Conservation (phyloP, 228 moss, liverwort and hornwort species). For the Sphagnum fallax region DNA sequence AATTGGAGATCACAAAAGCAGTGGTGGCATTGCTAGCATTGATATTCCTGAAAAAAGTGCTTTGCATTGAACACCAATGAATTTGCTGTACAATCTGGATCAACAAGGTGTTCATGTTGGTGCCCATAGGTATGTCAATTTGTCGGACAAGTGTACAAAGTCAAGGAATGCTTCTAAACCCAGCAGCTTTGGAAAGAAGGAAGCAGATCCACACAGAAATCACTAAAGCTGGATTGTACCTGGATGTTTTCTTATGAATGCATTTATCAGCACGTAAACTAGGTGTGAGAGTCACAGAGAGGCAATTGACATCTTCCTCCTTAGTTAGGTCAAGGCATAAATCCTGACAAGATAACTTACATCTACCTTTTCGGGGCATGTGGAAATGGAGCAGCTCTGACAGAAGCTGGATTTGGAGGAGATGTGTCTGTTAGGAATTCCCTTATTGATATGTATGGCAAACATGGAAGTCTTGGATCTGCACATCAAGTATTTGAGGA, state of each 20-base stretch:
- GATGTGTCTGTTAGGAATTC: not conserved
- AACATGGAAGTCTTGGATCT: not conserved
- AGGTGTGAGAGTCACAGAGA: not conserved
- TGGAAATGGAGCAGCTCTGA: not conserved
- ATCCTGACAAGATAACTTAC: not conserved
- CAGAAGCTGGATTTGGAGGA: not conserved
- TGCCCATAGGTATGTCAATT: not conserved
- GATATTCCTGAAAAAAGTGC: not conserved
- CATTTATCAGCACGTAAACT: not conserved
- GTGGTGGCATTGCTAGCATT: not conserved
- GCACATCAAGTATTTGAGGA: not conserved
- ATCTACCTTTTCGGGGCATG: not conserved
- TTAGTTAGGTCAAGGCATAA: not conserved
- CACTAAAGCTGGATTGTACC: not conserved
- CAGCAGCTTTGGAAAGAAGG: not conserved
- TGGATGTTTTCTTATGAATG: not conserved
- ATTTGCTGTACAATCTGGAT: constrained; percentile 1
- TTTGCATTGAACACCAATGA: not conserved
- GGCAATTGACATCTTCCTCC: no score
- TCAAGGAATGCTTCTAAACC: not conserved
- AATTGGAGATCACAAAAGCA: not conserved
- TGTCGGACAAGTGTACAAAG: constrained; percentile 2
- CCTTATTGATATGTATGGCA: not conserved
- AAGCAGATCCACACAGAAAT: not conserved
- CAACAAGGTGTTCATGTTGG: not conserved